Evolutionary conservation across 768 basidiomycete genomes (phyloP).

Genomic region (Glaciozyma martinii): DNA sequence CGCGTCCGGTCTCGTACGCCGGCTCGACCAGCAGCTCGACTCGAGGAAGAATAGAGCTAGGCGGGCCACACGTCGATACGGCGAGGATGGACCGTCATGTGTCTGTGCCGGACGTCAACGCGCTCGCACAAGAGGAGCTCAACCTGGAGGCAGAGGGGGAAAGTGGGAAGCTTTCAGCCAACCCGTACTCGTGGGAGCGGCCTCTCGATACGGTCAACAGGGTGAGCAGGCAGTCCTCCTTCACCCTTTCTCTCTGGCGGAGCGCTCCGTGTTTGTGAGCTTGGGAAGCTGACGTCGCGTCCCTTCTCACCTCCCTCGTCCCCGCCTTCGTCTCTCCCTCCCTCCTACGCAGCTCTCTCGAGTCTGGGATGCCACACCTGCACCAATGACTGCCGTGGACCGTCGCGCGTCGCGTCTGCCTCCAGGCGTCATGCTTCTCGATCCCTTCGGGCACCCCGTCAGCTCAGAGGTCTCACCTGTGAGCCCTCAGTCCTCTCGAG

Average conservation of each 20-base stretch:
- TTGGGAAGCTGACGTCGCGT: too few species aligned
- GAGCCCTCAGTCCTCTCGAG: constrained; percentile 1
- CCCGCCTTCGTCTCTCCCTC: background rate
- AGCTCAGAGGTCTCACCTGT: constrained; percentile 17
- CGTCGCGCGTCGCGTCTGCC: constrained; percentile 20
- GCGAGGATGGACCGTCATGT: too few species aligned
- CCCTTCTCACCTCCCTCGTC: background rate
- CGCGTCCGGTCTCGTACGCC: too few species aligned
- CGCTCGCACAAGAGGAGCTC: constrained; percentile 20
- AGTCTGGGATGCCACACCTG: constrained; percentile 18
- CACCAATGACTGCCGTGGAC: background rate
- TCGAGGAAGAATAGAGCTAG: too few species aligned
- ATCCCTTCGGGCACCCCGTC: constrained; percentile 25
- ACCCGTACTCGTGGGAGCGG: constrained; percentile 26
- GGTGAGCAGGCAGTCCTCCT: background rate
- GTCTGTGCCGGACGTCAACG: background rate
- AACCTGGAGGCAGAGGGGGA: constrained; percentile 11
- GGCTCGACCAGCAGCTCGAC: too few species aligned
- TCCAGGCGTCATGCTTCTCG: constrained; percentile 23
- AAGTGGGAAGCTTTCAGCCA: background rate
- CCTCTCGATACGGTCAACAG: constrained; percentile 25
- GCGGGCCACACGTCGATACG: too few species aligned
- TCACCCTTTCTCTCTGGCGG: too few species aligned
- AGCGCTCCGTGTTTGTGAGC: too few species aligned
- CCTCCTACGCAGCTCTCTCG: constrained; percentile 18